These are phyloP conservation scores for Starmerella apis DNA, from an alignment of 805 yeast species.

Conservation along the genomic window DNA sequence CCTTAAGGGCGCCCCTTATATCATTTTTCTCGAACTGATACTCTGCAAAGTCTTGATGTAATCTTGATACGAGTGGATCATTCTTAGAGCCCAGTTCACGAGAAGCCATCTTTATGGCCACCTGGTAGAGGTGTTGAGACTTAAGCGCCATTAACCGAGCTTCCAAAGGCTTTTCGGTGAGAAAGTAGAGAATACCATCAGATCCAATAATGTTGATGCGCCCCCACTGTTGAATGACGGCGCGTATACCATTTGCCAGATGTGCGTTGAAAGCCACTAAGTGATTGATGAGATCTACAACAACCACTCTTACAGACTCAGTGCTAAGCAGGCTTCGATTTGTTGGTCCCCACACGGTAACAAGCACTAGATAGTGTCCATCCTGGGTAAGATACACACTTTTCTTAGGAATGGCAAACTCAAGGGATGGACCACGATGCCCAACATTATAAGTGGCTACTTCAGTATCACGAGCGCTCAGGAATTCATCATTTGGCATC, in stretches of 20 bases:
- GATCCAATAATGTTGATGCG: conserved; percentile 53
- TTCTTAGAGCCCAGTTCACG: background rate
- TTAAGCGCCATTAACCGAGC: conserved; percentile 59
- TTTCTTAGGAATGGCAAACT: conserved; percentile 48
- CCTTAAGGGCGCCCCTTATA: conserved; percentile 58
- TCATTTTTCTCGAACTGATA: conserved; percentile 56
- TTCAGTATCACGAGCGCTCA: conserved; percentile 57
- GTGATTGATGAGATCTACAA: conserved; percentile 61
- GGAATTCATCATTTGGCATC: conserved; percentile 37
- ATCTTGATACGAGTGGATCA: conserved; percentile 20
- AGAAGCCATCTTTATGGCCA: conserved; percentile 60
- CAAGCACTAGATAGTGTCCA: conserved; percentile 43
- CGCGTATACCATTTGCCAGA: conserved; percentile 53
- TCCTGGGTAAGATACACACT: conserved; percentile 39
- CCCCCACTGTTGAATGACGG: conserved; percentile 47
- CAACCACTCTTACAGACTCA: conserved; percentile 46
- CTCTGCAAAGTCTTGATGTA: conserved; percentile 55
- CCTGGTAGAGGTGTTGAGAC: conserved; percentile 57
- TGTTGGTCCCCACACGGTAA: conserved; percentile 12
- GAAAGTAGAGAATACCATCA: conserved; percentile 62
- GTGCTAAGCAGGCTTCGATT: conserved; percentile 18
- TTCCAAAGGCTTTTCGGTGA: conserved; percentile 56
- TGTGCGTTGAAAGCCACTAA: conserved; percentile 59
- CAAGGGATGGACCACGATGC: conserved; percentile 38
- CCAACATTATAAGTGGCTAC: conserved; percentile 46